Base-by-base conservation (phyloP, 1,284 basidiomycete species). In the Cutaneotrichosporon curvatum region DNA sequence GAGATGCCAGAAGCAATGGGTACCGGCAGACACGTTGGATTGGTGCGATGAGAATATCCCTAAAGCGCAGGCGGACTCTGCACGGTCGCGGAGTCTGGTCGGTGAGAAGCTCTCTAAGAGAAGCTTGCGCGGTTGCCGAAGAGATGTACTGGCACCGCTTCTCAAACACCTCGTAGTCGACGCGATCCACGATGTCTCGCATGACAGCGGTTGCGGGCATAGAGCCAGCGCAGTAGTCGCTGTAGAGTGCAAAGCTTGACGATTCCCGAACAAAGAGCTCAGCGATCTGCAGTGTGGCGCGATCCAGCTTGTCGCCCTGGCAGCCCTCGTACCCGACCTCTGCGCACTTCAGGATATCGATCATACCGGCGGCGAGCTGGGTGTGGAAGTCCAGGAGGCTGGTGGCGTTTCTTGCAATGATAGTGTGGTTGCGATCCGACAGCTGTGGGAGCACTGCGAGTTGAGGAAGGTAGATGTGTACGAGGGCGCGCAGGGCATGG, bases 1-100 rank as follows among this genome's bases (percentile, higher is more conserved):
- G 78, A 58, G 86, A 81, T 48, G 83, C 82, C 31, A 96, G 79
- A 12, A 96, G 77, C 35, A 95, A 77, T 9, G 89, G 88, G 64
- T 96, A 96, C 60, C 84, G 87, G 76, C 89, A 92, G 38, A 92
- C 83, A 34, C 88, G 76, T 69, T 92, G 88, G 16, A 91, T 78
- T 6, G 88, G 88, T 65, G 87, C 87, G 71, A 92, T 91, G 70
- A 92, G 76, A 63, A 88, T 86, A 70, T 92, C 88, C 57, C 80
- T 74, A 40, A 90, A 78, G 38, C 68, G 67, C 9, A 72, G 55
- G n/a, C 70, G 60, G 10, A 58, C 60, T 10, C 65, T 57, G 31
- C 52, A 48, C 15, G 60, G 37, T 10, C 50, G 47, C 15, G 58
- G 33, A 28, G 54, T 37, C 28, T 52, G 43, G 28, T 60, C 70